Conservation (phyloP, 2,329 filamentous ascomycete species). For the Penicillium sp. region DNA sequence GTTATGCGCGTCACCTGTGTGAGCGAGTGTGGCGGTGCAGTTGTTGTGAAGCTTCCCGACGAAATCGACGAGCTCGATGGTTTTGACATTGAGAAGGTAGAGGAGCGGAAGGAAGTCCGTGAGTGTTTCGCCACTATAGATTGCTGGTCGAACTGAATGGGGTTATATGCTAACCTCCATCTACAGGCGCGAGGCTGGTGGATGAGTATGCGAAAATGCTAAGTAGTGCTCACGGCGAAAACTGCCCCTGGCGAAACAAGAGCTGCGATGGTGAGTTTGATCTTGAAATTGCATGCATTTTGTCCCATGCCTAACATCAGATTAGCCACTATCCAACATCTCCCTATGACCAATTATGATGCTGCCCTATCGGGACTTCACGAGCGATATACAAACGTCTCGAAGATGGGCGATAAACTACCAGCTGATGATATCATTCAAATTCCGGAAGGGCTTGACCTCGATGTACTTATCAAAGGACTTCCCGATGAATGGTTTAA, state of each 20-base stretch:
- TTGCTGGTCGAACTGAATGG: too few species aligned
- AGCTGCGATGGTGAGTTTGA: conserved; percentile 68
- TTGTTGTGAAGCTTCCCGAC: conserved; percentile 68
- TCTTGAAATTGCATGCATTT: not conserved
- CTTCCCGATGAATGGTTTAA: conserved; percentile 25
- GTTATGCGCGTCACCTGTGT: conserved; percentile 74
- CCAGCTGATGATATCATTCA: conserved; percentile 26
- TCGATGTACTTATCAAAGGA: conserved; percentile 25
- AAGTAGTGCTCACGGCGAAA: conserved; percentile 63
- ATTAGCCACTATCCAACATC: conserved; percentile 55
- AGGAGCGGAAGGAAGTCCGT: conserved; percentile 39
- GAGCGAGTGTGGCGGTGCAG: conserved; percentile 70
- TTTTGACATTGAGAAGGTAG: conserved; percentile 35
- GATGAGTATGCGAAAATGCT: conserved; percentile 68
- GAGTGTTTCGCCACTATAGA: conserved; percentile 16
- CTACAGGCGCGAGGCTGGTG: conserved; percentile 55
- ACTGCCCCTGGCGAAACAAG: conserved; percentile 74
- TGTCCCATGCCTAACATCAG: conserved; percentile 17
- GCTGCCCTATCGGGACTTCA: conserved; percentile 51
- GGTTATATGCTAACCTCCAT: not conserved
- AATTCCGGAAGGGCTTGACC: conserved; percentile 26
- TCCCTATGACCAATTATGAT: conserved; percentile 56
- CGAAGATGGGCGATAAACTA: conserved; percentile 32
- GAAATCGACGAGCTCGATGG: conserved; percentile 51
- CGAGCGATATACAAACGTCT: conserved; percentile 54